These are phyloP conservation scores for Verticillium longisporum DNA, from an alignment of 2,329 filamentous ascomycete species.

Conservation along the genomic window DNA sequence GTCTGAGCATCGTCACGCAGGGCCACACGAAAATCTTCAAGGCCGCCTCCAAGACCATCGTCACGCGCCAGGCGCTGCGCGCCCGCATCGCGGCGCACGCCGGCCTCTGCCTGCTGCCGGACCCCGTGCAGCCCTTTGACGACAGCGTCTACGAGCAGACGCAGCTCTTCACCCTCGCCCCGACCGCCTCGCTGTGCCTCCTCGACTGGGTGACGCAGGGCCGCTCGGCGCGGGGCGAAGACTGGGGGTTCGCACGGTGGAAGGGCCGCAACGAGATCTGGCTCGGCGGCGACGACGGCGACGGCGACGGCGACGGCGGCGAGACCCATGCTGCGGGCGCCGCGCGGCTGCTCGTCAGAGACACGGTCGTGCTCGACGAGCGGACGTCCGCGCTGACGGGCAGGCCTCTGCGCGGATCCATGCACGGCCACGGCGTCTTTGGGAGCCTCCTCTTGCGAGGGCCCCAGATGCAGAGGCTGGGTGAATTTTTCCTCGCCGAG, in stretches of 20 bases:
- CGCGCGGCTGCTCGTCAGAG: constrained; percentile 69
- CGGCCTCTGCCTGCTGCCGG: constrained; percentile 66
- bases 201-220: constrained; percentile 95
- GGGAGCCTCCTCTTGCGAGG: constrained; percentile 83
- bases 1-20: constrained; percentile 61
- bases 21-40: constrained; percentile 97
- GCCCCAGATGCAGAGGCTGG: constrained; percentile 56
- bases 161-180: constrained; percentile 65
- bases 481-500: constrained; percentile 69
- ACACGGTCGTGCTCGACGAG: constrained; percentile 70
- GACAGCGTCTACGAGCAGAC: constrained; percentile 77
- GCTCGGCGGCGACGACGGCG: constrained; percentile 30
- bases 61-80: constrained; percentile 51
- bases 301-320: neutral
- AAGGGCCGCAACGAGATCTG: constrained; percentile 86
- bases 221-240: constrained; percentile 74
- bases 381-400: constrained; percentile 26
- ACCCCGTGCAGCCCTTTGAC: constrained; percentile 88
- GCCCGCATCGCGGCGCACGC: constrained; percentile 43
- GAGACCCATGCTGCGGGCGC: neutral
- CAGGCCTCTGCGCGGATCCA: constrained; percentile 48
- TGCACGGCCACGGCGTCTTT: constrained; percentile 70
- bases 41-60: constrained; percentile 47
- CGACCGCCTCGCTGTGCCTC: constrained; percentile 62
- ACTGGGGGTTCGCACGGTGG: constrained; percentile 80